A percentile compares a stretch with the other conserved stretches of the same genome.
Conservation (phyloP, 2,329 filamentous ascomycete genomes). For the Claviceps fusiformis region DNA sequence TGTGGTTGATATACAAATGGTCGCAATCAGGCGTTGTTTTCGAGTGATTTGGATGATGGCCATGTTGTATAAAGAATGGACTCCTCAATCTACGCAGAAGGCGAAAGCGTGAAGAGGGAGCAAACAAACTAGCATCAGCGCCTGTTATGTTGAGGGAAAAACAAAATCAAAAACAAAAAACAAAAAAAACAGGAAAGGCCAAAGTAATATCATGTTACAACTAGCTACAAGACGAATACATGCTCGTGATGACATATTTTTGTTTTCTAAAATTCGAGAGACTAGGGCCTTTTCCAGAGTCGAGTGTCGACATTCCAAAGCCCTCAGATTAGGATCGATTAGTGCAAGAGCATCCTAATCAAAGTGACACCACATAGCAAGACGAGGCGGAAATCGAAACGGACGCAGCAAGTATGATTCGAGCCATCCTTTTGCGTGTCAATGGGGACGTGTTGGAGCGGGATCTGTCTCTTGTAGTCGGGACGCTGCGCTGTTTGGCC, state of each 20-base stretch:
- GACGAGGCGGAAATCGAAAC: neutral
- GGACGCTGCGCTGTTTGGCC: neutral
- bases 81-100: neutral
- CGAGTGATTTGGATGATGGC: conserved; percentile 11
- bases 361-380: too few species aligned
- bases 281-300: neutral
- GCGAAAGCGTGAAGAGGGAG: neutral
- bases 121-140: neutral
- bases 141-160: neutral
- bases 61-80: conserved; percentile 7
- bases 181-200: neutral
- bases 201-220: neutral
- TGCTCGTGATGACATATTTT: neutral
- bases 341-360: neutral
- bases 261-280: neutral
- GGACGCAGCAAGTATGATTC: neutral
- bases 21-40: conserved; percentile 32
- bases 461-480: too few species aligned
- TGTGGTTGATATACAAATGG: conserved; percentile 33
- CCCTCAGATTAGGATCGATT: neutral
- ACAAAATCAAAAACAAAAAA: neutral
- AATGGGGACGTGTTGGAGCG: neutral
- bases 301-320: neutral
- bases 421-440: neutral
- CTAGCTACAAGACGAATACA: neutral